Conservation (phyloP, 306 rosid genomes). For the Begonia fuchsioides region DNA sequence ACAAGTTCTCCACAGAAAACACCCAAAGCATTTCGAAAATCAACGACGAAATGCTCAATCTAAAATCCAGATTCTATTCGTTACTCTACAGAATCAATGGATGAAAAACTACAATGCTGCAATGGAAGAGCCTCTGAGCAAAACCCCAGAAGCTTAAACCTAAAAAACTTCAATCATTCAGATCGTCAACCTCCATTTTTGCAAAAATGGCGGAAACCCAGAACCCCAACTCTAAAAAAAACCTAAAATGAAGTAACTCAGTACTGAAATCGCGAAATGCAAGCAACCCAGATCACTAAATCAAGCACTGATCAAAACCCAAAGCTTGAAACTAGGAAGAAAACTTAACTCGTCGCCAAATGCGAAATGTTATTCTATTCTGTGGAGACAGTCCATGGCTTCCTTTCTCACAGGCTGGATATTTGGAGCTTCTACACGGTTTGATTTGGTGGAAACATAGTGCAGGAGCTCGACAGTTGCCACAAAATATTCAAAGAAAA, state of each 20-base stretch:
- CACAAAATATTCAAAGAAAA: conserved; percentile 27
- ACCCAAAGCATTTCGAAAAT: too few species aligned
- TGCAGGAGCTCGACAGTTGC: conserved; percentile 10
- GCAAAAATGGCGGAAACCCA: conserved; percentile 12
- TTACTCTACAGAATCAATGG: neutral
- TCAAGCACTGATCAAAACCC: conserved; percentile 4
- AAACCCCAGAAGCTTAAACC: conserved; percentile 6
- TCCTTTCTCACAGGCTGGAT: too few species aligned
- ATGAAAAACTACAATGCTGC: conserved; percentile 9
- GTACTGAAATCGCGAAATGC: conserved; percentile 16
- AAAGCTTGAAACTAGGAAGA: conserved; percentile 10
- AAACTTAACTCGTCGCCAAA: conserved; percentile 7
- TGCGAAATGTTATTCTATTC: neutral
- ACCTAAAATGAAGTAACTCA: neutral
- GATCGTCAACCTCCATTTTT: conserved; percentile 16
- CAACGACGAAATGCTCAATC: too few species aligned
- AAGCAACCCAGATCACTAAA: conserved; percentile 30
- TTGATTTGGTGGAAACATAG: conserved; percentile 14
- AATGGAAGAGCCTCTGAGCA: conserved; percentile 3
- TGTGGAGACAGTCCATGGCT: too few species aligned
- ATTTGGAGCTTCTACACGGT: conserved; percentile 1
- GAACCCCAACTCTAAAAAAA: conserved; percentile 1
- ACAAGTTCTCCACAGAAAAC: too few species aligned
- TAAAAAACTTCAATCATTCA: conserved; percentile 1
- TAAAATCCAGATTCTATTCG: neutral